Evolutionary conservation across 202 grass and related monocot species (phyloP), one percentile per base, ranked within the genome.

Genomic region (Musa balbisiana): DNA sequence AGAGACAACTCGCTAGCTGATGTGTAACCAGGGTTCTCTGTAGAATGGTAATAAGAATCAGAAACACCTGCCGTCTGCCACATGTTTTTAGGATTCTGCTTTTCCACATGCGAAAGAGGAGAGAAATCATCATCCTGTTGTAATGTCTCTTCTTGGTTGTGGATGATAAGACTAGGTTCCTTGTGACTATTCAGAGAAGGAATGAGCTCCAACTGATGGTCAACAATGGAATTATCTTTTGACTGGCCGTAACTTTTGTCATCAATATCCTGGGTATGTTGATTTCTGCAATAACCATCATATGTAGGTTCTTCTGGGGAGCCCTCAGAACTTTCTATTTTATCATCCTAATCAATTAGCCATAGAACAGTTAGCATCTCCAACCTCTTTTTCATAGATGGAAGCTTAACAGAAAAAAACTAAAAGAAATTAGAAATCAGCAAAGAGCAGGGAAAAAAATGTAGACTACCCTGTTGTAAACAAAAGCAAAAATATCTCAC

Each of bases 271-370:
- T 51, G 63, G 22, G 49, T 77, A 69, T 50, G 59, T 11, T 82
- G 67, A 50, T 82, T 81, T 51, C 72, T 51, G 2, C 43, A 65
- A 74, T 74, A 75, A 87, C 54, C 54, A 82, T 69, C 49, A 62
- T 72, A 74, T 71, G 52, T 76, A 68, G 75, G 5, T 66, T 76
- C 60, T 77, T 84, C 78, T 25, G 50, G 63, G 68, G 60, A 68
- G 43, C 20, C 27, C 74, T 79, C 29, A 71, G 81, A 52, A 69
- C 75, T 67, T 68, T 89, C 74, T 72, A 49, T 63, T 51, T 82
- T 84, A 64, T 82, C 84, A 77, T 84, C 81, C 85, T 83, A 19
- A 66, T 49, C 69, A 79, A 83, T 79, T 78, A 84, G 83, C 78
- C 52, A 84, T 76, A 78, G 52, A 13, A 21, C 14, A 59, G 52